Evolutionary conservation across 331 rosid genomes (phyloP).

Genomic region (Stylosanthes scabra): DNA sequence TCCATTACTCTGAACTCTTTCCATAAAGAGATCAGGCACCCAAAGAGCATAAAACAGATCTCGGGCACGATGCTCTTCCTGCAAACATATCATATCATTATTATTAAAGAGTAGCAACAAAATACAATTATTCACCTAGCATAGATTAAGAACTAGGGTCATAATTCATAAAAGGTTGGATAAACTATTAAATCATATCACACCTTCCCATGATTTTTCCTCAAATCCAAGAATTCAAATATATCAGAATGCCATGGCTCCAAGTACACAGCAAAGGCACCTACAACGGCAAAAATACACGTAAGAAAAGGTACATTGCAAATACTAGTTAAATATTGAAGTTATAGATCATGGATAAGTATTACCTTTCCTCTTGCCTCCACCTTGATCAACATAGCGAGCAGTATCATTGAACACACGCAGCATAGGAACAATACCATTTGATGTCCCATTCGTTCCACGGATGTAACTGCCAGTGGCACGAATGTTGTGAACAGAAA

Average conservation of each 20-base stretch:
- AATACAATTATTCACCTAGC: neutral
- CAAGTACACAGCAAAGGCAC: constrained; percentile 96
- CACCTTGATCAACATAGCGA: constrained; percentile 99
- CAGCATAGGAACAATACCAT: constrained; percentile 95
- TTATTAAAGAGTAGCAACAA: neutral
- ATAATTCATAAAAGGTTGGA: neutral
- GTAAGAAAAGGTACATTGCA: constrained; percentile 5
- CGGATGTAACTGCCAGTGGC: constrained; percentile 92
- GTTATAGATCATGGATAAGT: neutral
- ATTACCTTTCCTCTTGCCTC: constrained; percentile 98
- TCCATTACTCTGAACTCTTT: constrained; percentile 85
- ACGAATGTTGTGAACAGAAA: constrained; percentile 85
- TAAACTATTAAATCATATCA: neutral
- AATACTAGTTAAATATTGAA: neutral
- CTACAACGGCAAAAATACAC: constrained; percentile 46
- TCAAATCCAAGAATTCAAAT: constrained; percentile 80
- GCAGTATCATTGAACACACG: constrained; percentile 97
- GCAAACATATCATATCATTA: neutral
- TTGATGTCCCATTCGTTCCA: constrained; percentile 97
- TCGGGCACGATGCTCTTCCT: constrained; percentile 98
- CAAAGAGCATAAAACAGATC: constrained; percentile 96
- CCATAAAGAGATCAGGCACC: constrained; percentile 97
- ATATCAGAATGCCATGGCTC: constrained; percentile 99
- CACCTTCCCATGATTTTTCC: constrained; percentile 94
- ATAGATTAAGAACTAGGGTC: neutral